Base-by-base conservation (phyloP, 768 basidiomycete species). In the Collybia sp. region DNA sequence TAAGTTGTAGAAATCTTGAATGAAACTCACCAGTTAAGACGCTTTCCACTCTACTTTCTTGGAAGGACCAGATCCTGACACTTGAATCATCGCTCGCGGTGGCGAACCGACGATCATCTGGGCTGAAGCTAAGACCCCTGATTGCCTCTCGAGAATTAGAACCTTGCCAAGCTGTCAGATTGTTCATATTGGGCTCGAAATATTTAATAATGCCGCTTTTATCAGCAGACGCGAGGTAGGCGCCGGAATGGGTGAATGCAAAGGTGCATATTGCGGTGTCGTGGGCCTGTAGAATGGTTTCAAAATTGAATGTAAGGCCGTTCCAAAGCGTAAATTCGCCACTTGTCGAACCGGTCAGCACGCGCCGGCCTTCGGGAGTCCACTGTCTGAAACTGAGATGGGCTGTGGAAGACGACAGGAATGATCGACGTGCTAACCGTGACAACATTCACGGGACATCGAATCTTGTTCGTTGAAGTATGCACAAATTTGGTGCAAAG, bases 271-370 rank as follows among this genome's bases (percentile, higher is more conserved):
- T 89, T 33, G 93, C 88, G 1, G 87, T 85, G 59, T 99, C 96
- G 65, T 99, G 96, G 1, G 94, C 95, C 68, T 97, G 95, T n/a
- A 98, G 79, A 54, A 99, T 97, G 0, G 95, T 96, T 66, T 99
- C 96, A 59, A 98, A 99, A 69, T 98, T 99, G 82, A 98, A 99
- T 0, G 96, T 97, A 17, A 95, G 76, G 19, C 95, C 95, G 54
- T 99, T 99, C 96, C 96, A 98, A 5, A 98, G 78, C 1, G 95
- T 98, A 66, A 99, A 97, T 68, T 98, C 96, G 39, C 96, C 96
- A 51, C 88, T 92, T 16, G 93, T 93, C 10, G 93, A 94, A 13
- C 96, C 96, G 2, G 96, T 98, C 40, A 98, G 69, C 16, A 98
- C 76, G 2, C 96, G 83, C 30, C 96, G 79, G 45, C 86, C 93